Evolutionary conservation across 495 filamentous ascomycete genomes (phyloP).

Genomic region (Penicillium antarcticum): DNA sequence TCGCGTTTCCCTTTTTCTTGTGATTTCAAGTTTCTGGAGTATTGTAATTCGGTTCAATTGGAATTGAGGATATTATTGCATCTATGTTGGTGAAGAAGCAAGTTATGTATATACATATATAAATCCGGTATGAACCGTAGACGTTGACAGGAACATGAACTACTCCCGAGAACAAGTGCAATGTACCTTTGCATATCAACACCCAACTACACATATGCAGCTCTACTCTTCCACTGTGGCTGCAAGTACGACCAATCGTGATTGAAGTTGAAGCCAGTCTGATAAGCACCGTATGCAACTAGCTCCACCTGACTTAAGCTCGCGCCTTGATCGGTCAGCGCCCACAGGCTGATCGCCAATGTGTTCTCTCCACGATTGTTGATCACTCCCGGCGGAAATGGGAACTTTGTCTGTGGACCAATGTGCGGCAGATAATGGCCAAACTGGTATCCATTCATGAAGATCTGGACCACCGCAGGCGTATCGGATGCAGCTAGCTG

Average conservation of each 20-base stretch:
- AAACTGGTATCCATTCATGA: conserved; percentile 46
- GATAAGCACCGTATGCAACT: conserved; percentile 32
- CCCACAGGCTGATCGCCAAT: conserved; percentile 47
- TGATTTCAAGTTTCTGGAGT: background rate
- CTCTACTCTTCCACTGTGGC: conserved; percentile 37
- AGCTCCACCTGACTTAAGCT: conserved; percentile 34
- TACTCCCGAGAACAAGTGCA: too few species aligned
- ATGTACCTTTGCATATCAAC: background rate
- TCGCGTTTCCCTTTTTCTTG: background rate
- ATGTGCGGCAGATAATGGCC: conserved; percentile 49
- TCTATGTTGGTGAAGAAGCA: too few species aligned
- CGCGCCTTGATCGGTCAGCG: conserved; percentile 36
- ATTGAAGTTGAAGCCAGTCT: conserved; percentile 43
- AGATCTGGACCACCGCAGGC: conserved; percentile 31
- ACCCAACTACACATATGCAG: conserved; percentile 21
- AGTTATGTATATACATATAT: too few species aligned
- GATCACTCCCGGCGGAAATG: conserved; percentile 45
- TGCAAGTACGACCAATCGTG: conserved; percentile 43
- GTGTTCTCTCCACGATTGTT: conserved; percentile 45
- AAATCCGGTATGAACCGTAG: too few species aligned
- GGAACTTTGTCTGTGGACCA: conserved; percentile 48
- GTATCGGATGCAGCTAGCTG: conserved; percentile 26
- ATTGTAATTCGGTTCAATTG: too few species aligned
- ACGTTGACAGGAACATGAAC: too few species aligned
- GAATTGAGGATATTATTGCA: too few species aligned